Evolutionary conservation across 148 eudicot species (phyloP).

Genomic region (Vaccinium vitisidaea): DNA sequence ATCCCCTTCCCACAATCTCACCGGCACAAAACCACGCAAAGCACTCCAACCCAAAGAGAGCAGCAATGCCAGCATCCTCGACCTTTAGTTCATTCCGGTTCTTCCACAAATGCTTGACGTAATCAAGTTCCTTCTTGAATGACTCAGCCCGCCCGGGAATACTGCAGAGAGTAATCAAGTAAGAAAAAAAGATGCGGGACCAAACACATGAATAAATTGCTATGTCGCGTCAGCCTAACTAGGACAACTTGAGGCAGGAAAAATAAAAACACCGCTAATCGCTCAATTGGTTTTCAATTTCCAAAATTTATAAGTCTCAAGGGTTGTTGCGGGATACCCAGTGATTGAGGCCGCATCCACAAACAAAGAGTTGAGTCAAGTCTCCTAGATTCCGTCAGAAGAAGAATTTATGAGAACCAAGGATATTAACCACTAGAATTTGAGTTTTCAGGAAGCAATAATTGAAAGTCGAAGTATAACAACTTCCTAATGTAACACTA

Average conservation of each 20-base stretch:
- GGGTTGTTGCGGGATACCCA: background rate
- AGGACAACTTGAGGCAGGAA: background rate
- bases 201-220: background rate
- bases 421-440: background rate
- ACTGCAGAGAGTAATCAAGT: conserved; percentile 23
- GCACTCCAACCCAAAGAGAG: conserved; percentile 54
- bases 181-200: background rate
- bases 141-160: conserved; percentile 47
- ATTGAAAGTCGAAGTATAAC: background rate
- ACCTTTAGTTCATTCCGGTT: conserved; percentile 43
- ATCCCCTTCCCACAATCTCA: conserved; percentile 58
- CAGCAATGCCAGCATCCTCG: conserved; percentile 46
- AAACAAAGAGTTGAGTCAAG: background rate
- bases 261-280: background rate
- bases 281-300: background rate
- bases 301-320: background rate
- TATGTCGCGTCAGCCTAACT: background rate
- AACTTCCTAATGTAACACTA: background rate
- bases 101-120: conserved; percentile 43
- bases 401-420: background rate
- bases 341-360: background rate
- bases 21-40: conserved; percentile 59
- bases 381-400: background rate
- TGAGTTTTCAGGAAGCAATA: background rate
- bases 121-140: conserved; percentile 46